Base-by-base conservation (phyloP, 345 rosid genomes). In the Raphanus sativus region DNA sequence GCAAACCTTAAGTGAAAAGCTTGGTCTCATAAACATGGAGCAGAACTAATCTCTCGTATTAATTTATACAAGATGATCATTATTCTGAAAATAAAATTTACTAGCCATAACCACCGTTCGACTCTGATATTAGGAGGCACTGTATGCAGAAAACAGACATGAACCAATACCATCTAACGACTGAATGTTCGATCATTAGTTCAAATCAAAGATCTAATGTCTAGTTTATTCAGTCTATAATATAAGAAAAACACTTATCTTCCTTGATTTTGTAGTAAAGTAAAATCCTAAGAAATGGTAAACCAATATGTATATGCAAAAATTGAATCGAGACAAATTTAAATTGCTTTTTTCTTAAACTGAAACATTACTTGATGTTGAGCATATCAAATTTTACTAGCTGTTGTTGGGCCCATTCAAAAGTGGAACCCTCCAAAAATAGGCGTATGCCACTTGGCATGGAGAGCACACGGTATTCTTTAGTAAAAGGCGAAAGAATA, bases 401-500 rank as follows among this genome's bases (percentile, higher is more conserved):
- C 30, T 28, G 16, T 59, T 59, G n/a, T 26, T 59, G 63, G 63
- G 15, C 28, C 28, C 67, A 64, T 50, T 64, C n/a, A 6, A 16
- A 17, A 34, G 50, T 0, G 0, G 9, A 4, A 1, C 73, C 81
- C 81, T 82, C 73, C 81, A 65, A 82, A 84, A 84, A 79, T 77
- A 34, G 71, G 71, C 26, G 67, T 77, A 77, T 77, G 67, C 84
- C 79, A 74, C 8, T 74, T 82, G 7, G 26, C 54, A 66, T 62
- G 15, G 78, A 52, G 78, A 79, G 65, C 70, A 79, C 82, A 79
- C 77, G 70, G 74, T 79, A 73, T 67, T 79, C 74, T 79, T 79
- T 79, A 79, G 82, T 73, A 79, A 79, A 79, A 73, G 82, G 82
- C 70, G 82, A 79, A 79, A 79, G 72, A 77, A 78, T 78, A 73